Evolutionary conservation across 371 early-diverging fungal genomes (phyloP), one percentile per base, ranked within the genome.

Genomic region (Syncephalastrum racemosum): DNA sequence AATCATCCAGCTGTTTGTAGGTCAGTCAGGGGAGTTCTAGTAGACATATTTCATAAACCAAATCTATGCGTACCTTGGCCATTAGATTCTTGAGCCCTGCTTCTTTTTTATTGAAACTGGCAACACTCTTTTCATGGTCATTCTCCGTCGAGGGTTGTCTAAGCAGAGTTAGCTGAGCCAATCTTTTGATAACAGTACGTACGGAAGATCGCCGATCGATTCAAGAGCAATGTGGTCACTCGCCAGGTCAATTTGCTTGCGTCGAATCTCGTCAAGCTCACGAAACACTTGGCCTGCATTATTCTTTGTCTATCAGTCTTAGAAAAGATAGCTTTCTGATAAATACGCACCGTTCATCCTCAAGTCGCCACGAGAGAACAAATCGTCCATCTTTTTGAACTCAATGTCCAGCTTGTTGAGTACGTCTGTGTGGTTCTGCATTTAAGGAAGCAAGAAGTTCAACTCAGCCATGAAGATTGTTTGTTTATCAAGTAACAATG

Each of bases 141-240:
- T 53, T 27, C 40, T 56, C 59, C 16, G 49, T 54, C 22, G 47
- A 19, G 43, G 46, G 43, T 45, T 48, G 53, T 15, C 57, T 57
- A 40, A 8, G 8, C 42, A 22, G 5, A 25, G 50, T 25, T 45
- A 16, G 2, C 27, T 42, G 24, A 46, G 3, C 36, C 27, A 25
- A 18, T 14, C 15, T 43, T 10, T 23, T 1, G 12, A 6, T 10
- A 25, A 15, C 14, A 25, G 36, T n/a, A 25, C 59, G 24, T 63
- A 70, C 71, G 59, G 56, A 19, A 52, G 47, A 43, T 70, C 71
- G 16, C 46, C 53, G 5, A 70, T 45, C n/a, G 42, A 54, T 36
- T 70, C 71, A 14, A 70, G 45, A 16, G 71, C 56, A 50, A 70
- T 70, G 15, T 70, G 71, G 23, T 70, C 71, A 10, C 56, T 44